Conservation (phyloP, 805 yeast species). For the Cyberlindnera suaveolens region DNA sequence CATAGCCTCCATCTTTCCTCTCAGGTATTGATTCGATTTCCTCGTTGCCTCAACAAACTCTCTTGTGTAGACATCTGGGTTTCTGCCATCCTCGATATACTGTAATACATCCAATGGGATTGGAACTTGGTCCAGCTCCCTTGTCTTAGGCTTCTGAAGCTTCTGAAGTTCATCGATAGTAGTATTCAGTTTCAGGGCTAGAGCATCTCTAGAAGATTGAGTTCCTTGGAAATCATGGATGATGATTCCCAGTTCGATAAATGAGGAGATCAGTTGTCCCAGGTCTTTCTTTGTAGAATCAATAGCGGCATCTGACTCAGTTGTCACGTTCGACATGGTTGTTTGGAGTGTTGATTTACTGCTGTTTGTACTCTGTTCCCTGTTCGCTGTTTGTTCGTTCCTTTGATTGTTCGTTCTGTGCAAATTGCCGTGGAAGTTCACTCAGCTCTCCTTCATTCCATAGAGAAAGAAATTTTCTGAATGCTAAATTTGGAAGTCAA, state of each 20-base stretch:
- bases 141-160: conserved; percentile 25
- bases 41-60: conserved; percentile 95
- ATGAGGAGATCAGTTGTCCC: background rate
- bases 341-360: no score
- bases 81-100: conserved; percentile 93
- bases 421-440: no score
- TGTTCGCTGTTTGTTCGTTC: no score
- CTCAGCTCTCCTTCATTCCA: background rate
- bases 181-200: conserved; percentile 32
- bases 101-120: conserved; percentile 82
- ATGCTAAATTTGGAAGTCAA: conserved; percentile 3
- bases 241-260: conserved; percentile 83
- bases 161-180: conserved; percentile 34
- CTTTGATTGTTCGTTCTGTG: no score
- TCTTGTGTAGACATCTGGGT: conserved; percentile 94
- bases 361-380: no score
- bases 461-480: background rate
- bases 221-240: conserved; percentile 94
- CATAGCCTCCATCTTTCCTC: conserved; percentile 78
- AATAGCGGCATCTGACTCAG: background rate
- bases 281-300: background rate
- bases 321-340: background rate
- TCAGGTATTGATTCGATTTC: conserved; percentile 77
- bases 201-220: conserved; percentile 61
- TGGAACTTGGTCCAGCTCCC: conserved; percentile 35